Base-by-base conservation (phyloP, 169 alveolate species). In the Besnoitia besnoiti region DNA sequence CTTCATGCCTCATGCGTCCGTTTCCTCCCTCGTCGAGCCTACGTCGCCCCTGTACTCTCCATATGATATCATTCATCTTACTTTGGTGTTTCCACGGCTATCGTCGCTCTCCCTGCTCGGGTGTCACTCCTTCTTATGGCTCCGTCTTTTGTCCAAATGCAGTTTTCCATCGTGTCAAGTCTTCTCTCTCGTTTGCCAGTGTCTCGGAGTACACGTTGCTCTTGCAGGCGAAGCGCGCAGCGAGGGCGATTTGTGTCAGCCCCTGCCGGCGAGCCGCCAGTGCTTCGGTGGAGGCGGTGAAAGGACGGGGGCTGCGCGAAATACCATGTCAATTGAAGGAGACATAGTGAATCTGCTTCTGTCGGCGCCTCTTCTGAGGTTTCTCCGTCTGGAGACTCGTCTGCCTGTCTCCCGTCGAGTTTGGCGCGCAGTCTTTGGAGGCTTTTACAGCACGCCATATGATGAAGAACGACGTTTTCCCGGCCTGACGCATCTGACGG, bases 101-200 rank as follows among this genome's bases (percentile, higher is more conserved):
- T 8, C 44, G 10, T 27, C 87, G 5, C 61, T 77, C 61, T 1
- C 37, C 21, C 59, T 77, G 21, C 8, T 39, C 39, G 87, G 87
- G 59, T 77, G 87, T 35, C 87, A 77, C 87, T 19, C 87, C 59
- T 77, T 77, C 87, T 77, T 39, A 2, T 77, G 87, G 87, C 49
- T 77, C 42, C 87, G 55, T 2, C 87, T 77, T 1, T 44, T 77
- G 37, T 39, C 87, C 14, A 2, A 5, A 0, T 77, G 39, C 24
- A 0, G 39, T 3, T 42, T 77, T 21, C 87, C 87, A 21, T 27
- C 50, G 39, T 77, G 87, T 35, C 39, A 5, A 12, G 30, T 27
- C 4, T 77, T 77, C 47, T 77, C 87, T 4, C 40, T 77, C 12
- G 87, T 77, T 19, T 27, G 59, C 59, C 50, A 77, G 87, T 77